Conservation (phyloP, 2,329 filamentous ascomycete genomes). For the Cryphonectria naterciae region DNA sequence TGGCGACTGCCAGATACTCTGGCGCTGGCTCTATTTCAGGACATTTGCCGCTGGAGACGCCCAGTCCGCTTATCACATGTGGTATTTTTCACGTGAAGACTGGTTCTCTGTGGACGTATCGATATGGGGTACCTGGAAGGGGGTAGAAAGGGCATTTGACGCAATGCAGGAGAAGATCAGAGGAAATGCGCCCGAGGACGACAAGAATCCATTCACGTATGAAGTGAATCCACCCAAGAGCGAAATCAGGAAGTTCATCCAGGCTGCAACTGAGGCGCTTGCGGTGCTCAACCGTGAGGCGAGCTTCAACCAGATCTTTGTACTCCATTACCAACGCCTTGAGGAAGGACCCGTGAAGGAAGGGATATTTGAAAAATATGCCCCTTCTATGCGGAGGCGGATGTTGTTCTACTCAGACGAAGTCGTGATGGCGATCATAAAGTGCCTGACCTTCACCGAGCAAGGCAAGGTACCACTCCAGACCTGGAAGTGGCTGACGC, state of each 20-base stretch:
- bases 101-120: neutral
- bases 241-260: neutral
- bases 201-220: neutral
- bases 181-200: neutral
- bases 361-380: neutral
- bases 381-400: neutral
- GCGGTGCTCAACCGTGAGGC: neutral
- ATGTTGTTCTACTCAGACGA: neutral
- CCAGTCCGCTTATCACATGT: neutral
- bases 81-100: neutral
- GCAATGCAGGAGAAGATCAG: neutral
- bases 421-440: neutral
- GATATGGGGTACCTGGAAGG: neutral
- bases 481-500: slow-evolving; percentile 1
- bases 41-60: slow-evolving; percentile 7
- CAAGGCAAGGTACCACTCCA: neutral
- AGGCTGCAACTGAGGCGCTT: neutral
- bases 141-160: neutral
- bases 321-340: neutral
- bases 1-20: slow-evolving; percentile 13
- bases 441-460: neutral
- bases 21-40: slow-evolving; percentile 19
- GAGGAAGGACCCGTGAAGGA: neutral
- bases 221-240: neutral
- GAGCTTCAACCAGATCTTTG: slow-evolving; percentile 3